Conservation (phyloP, 768 basidiomycete species). For the Chalciporus pseudorubinellus region DNA sequence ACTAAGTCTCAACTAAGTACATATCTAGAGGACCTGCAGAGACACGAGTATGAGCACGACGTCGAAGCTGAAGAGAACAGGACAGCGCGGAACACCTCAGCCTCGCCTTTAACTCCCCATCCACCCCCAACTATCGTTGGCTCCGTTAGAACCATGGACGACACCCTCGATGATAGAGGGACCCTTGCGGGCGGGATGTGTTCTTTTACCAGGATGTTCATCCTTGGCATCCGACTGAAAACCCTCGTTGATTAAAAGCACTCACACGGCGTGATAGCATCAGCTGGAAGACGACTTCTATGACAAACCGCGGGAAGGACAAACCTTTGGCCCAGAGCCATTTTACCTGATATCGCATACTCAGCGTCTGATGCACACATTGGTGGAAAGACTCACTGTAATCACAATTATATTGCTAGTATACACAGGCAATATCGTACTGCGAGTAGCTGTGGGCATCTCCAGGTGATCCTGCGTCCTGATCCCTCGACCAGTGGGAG, state of each 20-base stretch:
- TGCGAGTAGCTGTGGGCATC: constrained; percentile 53
- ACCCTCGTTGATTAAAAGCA: constrained; percentile 17
- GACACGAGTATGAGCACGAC: constrained; percentile 2
- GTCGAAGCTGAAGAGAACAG: not conserved
- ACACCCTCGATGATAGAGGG: constrained; percentile 33
- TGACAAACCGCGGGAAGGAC: no score
- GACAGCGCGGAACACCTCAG: constrained; percentile 50
- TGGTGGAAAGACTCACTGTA: constrained; percentile 9
- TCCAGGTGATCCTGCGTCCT: constrained; percentile 95
- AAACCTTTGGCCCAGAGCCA: no score
- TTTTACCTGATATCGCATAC: no score
- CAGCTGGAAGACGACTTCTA: not conserved
- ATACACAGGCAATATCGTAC: constrained; percentile 2
- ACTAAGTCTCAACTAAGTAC: not conserved
- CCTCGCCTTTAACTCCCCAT: constrained; percentile 88
- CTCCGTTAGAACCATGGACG: constrained; percentile 26
- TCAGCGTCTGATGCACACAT: constrained; percentile 1
- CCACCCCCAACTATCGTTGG: constrained; percentile 54
- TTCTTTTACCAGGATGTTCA: constrained; percentile 89
- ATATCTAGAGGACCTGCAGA: not conserved
- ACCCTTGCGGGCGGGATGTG: constrained; percentile 56
- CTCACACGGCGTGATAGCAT: constrained; percentile 24
- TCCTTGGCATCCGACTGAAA: constrained; percentile 51
- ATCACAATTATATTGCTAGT: not conserved
- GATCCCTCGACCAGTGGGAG: constrained; percentile 86